Base-by-base conservation (phyloP, 768 basidiomycete species). In the Sporobolomyces roseus region DNA sequence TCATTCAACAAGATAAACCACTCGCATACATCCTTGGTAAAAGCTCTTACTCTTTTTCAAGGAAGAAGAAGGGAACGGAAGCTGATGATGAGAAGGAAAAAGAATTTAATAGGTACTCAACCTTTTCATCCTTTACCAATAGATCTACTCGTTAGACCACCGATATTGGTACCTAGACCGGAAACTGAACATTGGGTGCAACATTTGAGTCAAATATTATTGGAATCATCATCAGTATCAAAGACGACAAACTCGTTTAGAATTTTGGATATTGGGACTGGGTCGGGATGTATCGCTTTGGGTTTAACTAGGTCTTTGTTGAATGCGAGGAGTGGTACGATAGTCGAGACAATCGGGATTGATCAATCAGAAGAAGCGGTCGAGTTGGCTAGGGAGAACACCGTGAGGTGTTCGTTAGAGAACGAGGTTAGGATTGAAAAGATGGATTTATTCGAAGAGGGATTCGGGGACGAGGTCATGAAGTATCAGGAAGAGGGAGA, bases 161-260 rank as follows among this genome's bases (percentile, higher is more conserved):
- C 94, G 2, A 86, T 87, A 23, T 86, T 98, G 71, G 97, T 98
- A 49, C 94, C 94, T 17, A 88, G 94, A 19, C 90, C 93, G 50
- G 94, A 99, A 79, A 99, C 94, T 0, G 91, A 96, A 76, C 79
- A 91, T 71, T 90, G 89, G 88, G 81, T 87, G 10, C 77, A 85
- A 13, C 83, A 82, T 58, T 83, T 92, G 63, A 74, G 85, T 58
- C 68, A 78, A 4, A 16, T 51, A 27, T 33, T 75, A 61, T 82
- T 82, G 12, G 76, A 78, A 21, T 72, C 78, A 41, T 17, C 38
- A 9, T 41, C 38, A 9, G 9, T 41, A 9, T 17, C 9, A 17
- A 9, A 41, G 38, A 17, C 10, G 7, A 33, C 4, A 5, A 81
- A 63, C n/a, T n/a, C n/a, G 43, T 68, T 71, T 23, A 80, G 80